Percentiles rank a stretch among this genome's conserved stretches.
phyloP scores from a whole-genome alignment of 179 eudicot species.

The Gypsophila paniculata region DNA sequence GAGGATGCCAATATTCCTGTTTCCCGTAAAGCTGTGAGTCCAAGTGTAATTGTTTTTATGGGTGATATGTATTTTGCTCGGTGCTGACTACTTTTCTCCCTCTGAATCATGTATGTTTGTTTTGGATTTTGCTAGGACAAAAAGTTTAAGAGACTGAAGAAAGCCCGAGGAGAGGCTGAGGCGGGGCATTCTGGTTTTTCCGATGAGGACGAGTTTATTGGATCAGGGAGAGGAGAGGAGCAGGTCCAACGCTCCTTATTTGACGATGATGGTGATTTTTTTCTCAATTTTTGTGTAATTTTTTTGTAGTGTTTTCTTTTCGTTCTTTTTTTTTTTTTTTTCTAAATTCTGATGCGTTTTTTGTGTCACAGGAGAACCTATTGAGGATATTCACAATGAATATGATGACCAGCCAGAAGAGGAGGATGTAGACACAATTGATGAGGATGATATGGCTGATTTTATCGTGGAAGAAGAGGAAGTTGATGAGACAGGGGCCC shows the following conservation, averaged over 20 bases:
- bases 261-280: conserved; percentile 65
- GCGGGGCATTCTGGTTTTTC: conserved; percentile 59
- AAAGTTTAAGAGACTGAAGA: conserved; percentile 87
- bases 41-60: conserved; percentile 8
- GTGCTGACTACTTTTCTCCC: not conserved
- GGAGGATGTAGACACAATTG: conserved; percentile 60
- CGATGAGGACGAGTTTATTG: conserved; percentile 67
- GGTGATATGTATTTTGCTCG: not conserved
- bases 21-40: conserved; percentile 59
- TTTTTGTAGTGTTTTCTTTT: not conserved
- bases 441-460: conserved; percentile 94
- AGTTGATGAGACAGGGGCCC: conserved; percentile 67
- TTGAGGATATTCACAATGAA: conserved; percentile 83
- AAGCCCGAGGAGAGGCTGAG: conserved; percentile 62
- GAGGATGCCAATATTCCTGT: conserved; percentile 69
- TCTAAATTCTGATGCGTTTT: conserved; percentile 1
- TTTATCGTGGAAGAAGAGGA: conserved; percentile 95
- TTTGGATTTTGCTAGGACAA: conserved; percentile 46
- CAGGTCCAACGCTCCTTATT: conserved; percentile 60
- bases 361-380: conserved; percentile 46
- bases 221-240: conserved; percentile 62
- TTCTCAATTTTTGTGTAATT: not conserved
- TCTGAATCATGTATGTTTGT: not conserved
- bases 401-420: conserved; percentile 63
- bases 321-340: not conserved